These are phyloP conservation scores for Trichaptum fuscoviolaceum DNA, from an alignment of 768 basidiomycete genomes.

Conservation along the genomic window DNA sequence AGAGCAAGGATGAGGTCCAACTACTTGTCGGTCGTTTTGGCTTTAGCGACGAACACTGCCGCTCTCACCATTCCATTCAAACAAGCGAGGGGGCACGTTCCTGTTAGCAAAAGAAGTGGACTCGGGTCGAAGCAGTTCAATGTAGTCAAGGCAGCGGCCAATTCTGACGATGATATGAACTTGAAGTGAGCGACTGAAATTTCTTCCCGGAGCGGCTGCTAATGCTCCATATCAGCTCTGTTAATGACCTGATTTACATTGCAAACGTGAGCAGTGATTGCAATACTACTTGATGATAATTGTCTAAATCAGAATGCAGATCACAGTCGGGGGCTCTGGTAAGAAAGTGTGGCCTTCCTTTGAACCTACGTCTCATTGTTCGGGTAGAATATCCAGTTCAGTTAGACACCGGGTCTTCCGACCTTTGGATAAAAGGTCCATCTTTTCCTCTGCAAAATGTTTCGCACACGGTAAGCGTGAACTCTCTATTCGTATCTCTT, in stretches of 20 bases:
- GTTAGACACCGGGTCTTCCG: conserved; percentile 81
- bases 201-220: not conserved
- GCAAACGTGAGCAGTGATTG: conserved; percentile 51
- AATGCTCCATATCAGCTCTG: conserved; percentile 42
- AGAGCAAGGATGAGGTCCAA: conserved; percentile 34
- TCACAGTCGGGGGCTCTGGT: conserved; percentile 63
- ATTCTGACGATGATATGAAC: conserved; percentile 32
- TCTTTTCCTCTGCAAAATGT: conserved; percentile 43
- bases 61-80: conserved; percentile 46
- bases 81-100: conserved; percentile 32
- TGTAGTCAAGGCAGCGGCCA: conserved; percentile 19
- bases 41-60: conserved; percentile 33
- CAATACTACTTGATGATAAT: conserved; percentile 1
- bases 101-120: conserved; percentile 9
- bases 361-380: conserved; percentile 3
- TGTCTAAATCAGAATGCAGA: conserved; percentile 31
- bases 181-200: conserved; percentile 33
- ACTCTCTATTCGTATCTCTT: conserved; percentile 7
- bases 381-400: conserved; percentile 63
- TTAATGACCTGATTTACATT: conserved; percentile 75
- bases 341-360: conserved; percentile 18
- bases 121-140: not conserved
- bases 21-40: conserved; percentile 31
- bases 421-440: conserved; percentile 64
- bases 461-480: conserved; percentile 40